Conservation (phyloP, 2,329 filamentous ascomycete species). For the Exophiala lecanii-corni region DNA sequence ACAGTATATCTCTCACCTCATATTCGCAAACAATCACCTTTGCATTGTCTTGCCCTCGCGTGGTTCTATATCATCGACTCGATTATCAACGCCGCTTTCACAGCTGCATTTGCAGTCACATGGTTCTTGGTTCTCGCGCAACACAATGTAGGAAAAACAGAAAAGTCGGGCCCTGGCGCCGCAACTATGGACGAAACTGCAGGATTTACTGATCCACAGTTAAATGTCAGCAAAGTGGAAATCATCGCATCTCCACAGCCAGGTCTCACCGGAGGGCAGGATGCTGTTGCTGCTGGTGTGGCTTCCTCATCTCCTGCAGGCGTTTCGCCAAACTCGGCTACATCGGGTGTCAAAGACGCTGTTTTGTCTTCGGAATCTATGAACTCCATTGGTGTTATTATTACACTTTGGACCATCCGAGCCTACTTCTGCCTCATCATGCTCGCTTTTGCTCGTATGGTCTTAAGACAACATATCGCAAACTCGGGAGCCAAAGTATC, state of each 20-base stretch:
- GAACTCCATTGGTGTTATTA: conserved; percentile 74
- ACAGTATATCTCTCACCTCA: conserved; percentile 70
- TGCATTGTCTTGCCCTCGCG: conserved; percentile 74
- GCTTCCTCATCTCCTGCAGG: conserved; percentile 31
- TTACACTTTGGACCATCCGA: conserved; percentile 67
- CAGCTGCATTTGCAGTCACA: conserved; percentile 70
- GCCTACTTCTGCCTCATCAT: conserved; percentile 81
- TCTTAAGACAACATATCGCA: conserved; percentile 65
- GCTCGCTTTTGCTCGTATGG: conserved; percentile 74
- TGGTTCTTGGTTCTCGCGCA: conserved; percentile 77
- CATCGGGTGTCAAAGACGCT: conserved; percentile 53
- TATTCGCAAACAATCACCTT: conserved; percentile 70
- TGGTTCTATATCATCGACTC: conserved; percentile 84
- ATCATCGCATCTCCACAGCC: conserved; percentile 47
- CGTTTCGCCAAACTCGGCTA: conserved; percentile 25
- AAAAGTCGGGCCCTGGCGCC: conserved; percentile 45
- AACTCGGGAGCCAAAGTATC: conserved; percentile 34
- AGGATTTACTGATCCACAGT: conserved; percentile 61
- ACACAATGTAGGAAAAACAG: conserved; percentile 45
- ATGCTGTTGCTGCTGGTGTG: conserved; percentile 39
- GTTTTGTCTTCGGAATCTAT: conserved; percentile 60
- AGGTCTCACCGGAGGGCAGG: conserved; percentile 46
- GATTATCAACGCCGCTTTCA: conserved; percentile 75
- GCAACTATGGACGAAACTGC: conserved; percentile 58
- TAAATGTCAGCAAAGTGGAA: conserved; percentile 56